Conservation (phyloP, 164 flowering plant genomes). For the Annona cherimola region DNA sequence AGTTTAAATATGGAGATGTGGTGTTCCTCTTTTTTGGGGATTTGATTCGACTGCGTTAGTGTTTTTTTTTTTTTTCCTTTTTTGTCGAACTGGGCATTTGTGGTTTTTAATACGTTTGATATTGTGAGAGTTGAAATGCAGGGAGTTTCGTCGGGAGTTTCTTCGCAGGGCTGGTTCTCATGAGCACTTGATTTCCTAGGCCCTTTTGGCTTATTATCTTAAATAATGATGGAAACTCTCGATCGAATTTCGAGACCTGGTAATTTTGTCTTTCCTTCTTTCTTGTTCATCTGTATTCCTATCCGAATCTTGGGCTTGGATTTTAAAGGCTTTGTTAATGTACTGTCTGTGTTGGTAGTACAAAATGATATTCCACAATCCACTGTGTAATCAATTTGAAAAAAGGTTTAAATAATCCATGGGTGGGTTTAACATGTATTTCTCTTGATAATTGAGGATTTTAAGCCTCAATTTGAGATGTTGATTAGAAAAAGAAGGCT, state of each 20-base stretch:
- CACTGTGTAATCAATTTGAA: not conserved
- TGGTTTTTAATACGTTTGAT: not conserved
- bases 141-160: not conserved
- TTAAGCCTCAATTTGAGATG: no score
- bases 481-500: no score
- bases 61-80: not conserved
- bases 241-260: conserved; percentile 47
- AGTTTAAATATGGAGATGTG: no score
- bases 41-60: no score
- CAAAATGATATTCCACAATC: not conserved
- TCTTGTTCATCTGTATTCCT: not conserved
- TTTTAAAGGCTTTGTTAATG: no score
- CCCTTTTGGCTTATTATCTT: not conserved
- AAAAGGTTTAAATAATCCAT: no score
- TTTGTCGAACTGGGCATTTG: not conserved
- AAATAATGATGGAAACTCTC: conserved; percentile 38
- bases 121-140: not conserved
- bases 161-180: not conserved
- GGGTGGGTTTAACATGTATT: no score
- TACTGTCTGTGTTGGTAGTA: not conserved
- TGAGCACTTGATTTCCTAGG: conserved; percentile 1
- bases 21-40: no score
- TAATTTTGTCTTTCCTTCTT: conserved; percentile 18
- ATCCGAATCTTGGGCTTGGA: not conserved
- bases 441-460: no score